phyloP scores from a whole-genome alignment of 306 rosid genomes.

The Quercus aquifolioides region DNA sequence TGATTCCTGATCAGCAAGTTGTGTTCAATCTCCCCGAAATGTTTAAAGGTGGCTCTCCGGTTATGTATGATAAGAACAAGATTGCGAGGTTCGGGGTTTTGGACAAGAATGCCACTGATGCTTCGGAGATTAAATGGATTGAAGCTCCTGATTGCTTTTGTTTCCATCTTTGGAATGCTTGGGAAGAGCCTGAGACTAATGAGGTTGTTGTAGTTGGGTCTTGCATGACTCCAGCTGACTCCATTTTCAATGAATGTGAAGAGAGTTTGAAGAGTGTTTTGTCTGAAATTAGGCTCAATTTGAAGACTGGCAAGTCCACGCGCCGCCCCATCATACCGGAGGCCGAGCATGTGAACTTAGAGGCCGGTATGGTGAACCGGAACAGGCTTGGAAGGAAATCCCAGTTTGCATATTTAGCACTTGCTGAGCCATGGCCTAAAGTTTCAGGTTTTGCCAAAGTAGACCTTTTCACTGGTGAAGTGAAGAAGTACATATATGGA shows the following conservation, averaged over 20 bases:
- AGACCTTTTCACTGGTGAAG: conserved; percentile 55
- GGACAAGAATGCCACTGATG: conserved; percentile 54
- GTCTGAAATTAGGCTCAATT: conserved; percentile 75
- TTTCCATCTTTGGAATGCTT: conserved; percentile 93
- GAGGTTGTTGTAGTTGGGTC: conserved; percentile 90
- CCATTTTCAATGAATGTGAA: conserved; percentile 91
- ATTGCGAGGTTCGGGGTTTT: conserved; percentile 65
- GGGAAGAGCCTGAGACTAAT: conserved; percentile 69
- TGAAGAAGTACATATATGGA: conserved; percentile 57
- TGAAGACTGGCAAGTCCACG: conserved; percentile 62
- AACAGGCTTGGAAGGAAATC: conserved; percentile 69
- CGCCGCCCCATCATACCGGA: conserved; percentile 52
- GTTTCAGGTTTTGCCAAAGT: conserved; percentile 94
- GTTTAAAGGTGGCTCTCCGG: conserved; percentile 90
- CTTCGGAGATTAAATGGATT: conserved; percentile 58
- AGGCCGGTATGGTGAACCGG: conserved; percentile 97
- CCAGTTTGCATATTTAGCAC: conserved; percentile 67
- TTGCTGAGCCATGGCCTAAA: conserved; percentile 97
- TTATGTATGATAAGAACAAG: conserved; percentile 63
- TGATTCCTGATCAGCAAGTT: conserved; percentile 92
- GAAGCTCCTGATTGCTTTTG: conserved; percentile 90
- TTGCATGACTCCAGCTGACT: conserved; percentile 93
- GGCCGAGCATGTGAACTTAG: conserved; percentile 62
- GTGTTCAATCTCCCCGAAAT: conserved; percentile 76
- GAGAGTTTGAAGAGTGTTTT: conserved; percentile 63